Evolutionary conservation across 2,329 filamentous ascomycete species (phyloP).

Genomic region (Fusarium brachygibbosum): DNA sequence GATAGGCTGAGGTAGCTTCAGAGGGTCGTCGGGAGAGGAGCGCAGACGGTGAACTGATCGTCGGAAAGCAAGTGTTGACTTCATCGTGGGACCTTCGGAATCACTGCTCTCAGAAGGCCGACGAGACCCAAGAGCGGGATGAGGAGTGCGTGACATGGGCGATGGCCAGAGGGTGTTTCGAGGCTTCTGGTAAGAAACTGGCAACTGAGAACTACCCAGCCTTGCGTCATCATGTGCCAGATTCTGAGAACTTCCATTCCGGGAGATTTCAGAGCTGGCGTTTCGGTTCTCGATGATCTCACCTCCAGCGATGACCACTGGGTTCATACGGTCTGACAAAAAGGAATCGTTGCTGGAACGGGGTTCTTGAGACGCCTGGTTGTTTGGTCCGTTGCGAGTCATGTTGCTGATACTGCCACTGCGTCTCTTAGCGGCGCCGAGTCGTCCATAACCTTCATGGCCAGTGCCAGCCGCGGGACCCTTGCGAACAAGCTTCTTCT

Average conservation of each 20-base stretch:
- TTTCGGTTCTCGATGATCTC: constrained; percentile 73
- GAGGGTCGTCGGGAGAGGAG: constrained; percentile 58
- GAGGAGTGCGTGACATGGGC: constrained; percentile 59
- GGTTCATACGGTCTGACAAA: constrained; percentile 72
- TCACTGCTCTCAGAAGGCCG: constrained; percentile 70
- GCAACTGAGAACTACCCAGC: constrained; percentile 55
- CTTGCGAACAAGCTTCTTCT: constrained; percentile 65
- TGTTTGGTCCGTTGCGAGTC: constrained; percentile 59
- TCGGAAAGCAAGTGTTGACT: constrained; percentile 67
- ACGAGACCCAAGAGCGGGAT: constrained; percentile 48
- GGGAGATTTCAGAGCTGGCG: constrained; percentile 61
- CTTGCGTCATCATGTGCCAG: constrained; percentile 57
- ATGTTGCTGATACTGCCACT: constrained; percentile 70
- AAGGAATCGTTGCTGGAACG: constrained; percentile 67
- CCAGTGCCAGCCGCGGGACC: constrained; percentile 93
- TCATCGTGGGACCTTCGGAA: constrained; percentile 63
- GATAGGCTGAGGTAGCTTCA: constrained; percentile 68
- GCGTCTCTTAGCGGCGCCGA: constrained; percentile 72
- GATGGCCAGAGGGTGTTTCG: constrained; percentile 68
- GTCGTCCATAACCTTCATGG: constrained; percentile 84
- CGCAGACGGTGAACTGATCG: constrained; percentile 67
- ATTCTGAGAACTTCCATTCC: constrained; percentile 66
- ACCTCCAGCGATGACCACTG: constrained; percentile 75
- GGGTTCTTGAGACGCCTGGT: constrained; percentile 66
- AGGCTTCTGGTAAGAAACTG: constrained; percentile 57